These are phyloP conservation scores for Pistacia integerrima DNA, from an alignment of 345 rosid genomes.

Conservation along the genomic window DNA sequence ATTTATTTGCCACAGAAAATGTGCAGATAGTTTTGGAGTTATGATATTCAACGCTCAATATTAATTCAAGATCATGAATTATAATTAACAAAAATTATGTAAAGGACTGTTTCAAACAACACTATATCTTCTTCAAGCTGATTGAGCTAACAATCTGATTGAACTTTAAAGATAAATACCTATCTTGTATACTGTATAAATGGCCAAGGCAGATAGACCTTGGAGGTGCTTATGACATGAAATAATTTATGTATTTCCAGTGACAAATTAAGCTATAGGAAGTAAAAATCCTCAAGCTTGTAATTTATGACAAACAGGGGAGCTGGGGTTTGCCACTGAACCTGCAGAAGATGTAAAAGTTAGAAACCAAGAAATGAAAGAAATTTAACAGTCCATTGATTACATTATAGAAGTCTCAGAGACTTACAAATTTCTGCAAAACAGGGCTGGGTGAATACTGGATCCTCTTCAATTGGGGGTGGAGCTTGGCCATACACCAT, in stretches of 20 bases:
- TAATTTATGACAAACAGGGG: conserved; percentile 50
- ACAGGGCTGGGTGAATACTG: conserved; percentile 63
- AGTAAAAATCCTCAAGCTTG: conserved; percentile 37
- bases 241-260: neutral
- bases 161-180: neutral
- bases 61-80: neutral
- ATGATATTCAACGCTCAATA: neutral
- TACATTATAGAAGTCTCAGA: neutral
- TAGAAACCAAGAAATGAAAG: conserved; percentile 6
- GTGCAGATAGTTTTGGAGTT: neutral
- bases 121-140: neutral
- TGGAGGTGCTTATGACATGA: neutral
- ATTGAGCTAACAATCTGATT: neutral
- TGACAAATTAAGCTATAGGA: neutral
- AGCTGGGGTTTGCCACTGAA: conserved; percentile 47
- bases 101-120: neutral
- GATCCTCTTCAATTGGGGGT: conserved; percentile 76
- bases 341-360: conserved; percentile 42
- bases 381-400: neutral
- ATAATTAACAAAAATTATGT: neutral
- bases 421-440: conserved; percentile 59
- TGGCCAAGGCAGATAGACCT: neutral
- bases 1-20: neutral
- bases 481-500: conserved; percentile 94
- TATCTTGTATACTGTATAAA: neutral